These are phyloP conservation scores for Hypoxylon sp. DNA, from an alignment of 2,329 filamentous ascomycete species.

Conservation along the genomic window DNA sequence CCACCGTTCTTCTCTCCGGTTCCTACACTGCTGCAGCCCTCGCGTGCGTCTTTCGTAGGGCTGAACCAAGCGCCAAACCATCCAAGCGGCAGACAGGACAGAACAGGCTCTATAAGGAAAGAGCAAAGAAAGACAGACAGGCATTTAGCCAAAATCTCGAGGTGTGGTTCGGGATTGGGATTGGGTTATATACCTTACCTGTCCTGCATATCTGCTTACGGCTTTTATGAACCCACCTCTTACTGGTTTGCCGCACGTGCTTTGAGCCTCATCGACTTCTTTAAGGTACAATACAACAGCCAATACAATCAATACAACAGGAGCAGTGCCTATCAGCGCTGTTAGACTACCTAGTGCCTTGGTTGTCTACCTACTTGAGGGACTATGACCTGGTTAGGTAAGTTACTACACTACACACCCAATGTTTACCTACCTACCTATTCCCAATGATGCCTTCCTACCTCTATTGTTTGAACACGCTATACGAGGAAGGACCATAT, in stretches of 20 bases:
- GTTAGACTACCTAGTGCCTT: too few relatives aligned
- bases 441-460: conserved; percentile 11
- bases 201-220: too few relatives aligned
- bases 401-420: conserved; percentile 14
- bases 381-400: conserved; percentile 36
- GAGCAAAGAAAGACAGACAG: too few relatives aligned
- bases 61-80: conserved; percentile 24
- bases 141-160: too few relatives aligned
- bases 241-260: too few relatives aligned
- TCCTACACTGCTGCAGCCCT: conserved; percentile 27
- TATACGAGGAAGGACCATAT: conserved; percentile 18
- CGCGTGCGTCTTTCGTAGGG: conserved; percentile 30
- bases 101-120: conserved; percentile 10
- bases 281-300: too few relatives aligned
- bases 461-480: conserved; percentile 4
- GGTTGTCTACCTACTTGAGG: conserved; percentile 8
- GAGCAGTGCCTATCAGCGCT: conserved; percentile 11
- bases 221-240: too few relatives aligned
- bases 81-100: conserved; percentile 33
- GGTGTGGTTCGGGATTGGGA: too few relatives aligned
- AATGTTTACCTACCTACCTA: conserved; percentile 4
- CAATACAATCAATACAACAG: too few relatives aligned
- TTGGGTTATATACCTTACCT: too few relatives aligned
- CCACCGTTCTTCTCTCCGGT: conserved; percentile 22
- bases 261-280: conserved; percentile 20